Evolutionary conservation across 140 eudicot species (phyloP).

Genomic region (Ambrosia hybrid): DNA sequence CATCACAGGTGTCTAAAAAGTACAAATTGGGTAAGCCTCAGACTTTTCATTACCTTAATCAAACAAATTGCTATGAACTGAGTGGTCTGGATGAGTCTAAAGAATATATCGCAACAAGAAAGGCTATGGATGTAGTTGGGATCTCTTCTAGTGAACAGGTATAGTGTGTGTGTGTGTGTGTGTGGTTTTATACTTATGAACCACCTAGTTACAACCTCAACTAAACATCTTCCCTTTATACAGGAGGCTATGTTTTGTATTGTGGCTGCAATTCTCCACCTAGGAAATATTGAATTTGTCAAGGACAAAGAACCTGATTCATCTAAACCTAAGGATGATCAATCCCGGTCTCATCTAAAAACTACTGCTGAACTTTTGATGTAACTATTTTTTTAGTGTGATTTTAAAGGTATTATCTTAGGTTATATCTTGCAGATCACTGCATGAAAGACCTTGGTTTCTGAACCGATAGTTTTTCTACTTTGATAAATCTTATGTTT

Average conservation of each 20-base stretch:
- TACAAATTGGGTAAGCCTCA: slow-evolving; percentile 70
- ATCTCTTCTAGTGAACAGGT: slow-evolving; percentile 84
- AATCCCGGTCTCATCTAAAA: slow-evolving; percentile 69
- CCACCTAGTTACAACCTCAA: background rate
- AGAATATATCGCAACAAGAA: slow-evolving; percentile 75
- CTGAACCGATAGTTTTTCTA: slow-evolving; percentile 8
- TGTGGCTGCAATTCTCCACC: slow-evolving; percentile 94
- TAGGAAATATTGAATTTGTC: slow-evolving; percentile 79
- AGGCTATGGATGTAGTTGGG: slow-evolving; percentile 93
- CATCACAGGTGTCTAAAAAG: slow-evolving; percentile 51
- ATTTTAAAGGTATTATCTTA: slow-evolving; percentile 2
- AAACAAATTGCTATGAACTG: slow-evolving; percentile 62
- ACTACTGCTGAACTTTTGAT: slow-evolving; percentile 82
- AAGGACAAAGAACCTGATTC: slow-evolving; percentile 80
- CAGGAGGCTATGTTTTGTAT: slow-evolving; percentile 97
- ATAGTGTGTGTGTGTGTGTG: slow-evolving; percentile 12
- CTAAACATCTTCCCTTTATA: slow-evolving; percentile 6
- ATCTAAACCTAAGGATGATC: slow-evolving; percentile 88
- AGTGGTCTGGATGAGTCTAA: slow-evolving; percentile 64
- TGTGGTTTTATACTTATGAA: background rate
- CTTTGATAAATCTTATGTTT: slow-evolving; percentile 14
- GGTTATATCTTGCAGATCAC: slow-evolving; percentile 46
- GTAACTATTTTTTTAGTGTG: slow-evolving; percentile 37
- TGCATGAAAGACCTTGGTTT: slow-evolving; percentile 41
- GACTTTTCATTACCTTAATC: slow-evolving; percentile 75